Evolutionary conservation across 495 filamentous ascomycete species (phyloP), one percentile per base, ranked within the genome.

Genomic region (Penicillium riverlandense): DNA sequence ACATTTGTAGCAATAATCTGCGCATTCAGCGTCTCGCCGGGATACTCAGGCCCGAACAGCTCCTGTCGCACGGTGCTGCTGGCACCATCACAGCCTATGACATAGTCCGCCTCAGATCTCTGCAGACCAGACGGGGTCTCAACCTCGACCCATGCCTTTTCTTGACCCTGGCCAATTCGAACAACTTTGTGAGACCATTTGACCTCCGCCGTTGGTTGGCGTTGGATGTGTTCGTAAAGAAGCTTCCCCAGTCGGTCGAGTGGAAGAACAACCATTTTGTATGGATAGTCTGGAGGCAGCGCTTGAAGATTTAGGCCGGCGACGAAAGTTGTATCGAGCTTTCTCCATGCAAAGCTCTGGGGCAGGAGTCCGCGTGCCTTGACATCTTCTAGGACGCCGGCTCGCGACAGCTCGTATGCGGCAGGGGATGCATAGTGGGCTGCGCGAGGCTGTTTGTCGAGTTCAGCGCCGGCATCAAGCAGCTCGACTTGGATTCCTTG

Each of bases 1-100:
- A 81, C 77, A 62, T 84, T 84, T 6, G 80, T 80, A 36, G 80
- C 78, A 37, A 84, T 69, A 43, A 84, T 76, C 50, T 79, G 77
- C 37, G 59, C 61, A 32, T 79, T 63, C 65, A 76, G 70, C 1
- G 79, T 84, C 47, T 77, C 74, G 0, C 78, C 80, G 0, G 76
- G 76, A 50, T 73, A 82, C 35, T 58, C 50, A n/a, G 75, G 64
- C 6, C 78, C 78, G 58, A 82, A 83, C 10, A 83, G 46, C 1
- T 69, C 66, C 44, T 65, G 68, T 22, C 78, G 61, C 9, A 82
- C 67, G 4, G 62, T 62, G 48, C 77, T 82, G 35, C 66, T 74
- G 0, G 77, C 79, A 6, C 78, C 78, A 55, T 83, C 78, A 47
- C 76, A 79, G 0, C 78, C 79, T 13, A 79, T 49, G 2, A 83